These are phyloP conservation scores for Taiozyma sp. DNA, from an alignment of 1,139 yeast species.

Conservation along the genomic window DNA sequence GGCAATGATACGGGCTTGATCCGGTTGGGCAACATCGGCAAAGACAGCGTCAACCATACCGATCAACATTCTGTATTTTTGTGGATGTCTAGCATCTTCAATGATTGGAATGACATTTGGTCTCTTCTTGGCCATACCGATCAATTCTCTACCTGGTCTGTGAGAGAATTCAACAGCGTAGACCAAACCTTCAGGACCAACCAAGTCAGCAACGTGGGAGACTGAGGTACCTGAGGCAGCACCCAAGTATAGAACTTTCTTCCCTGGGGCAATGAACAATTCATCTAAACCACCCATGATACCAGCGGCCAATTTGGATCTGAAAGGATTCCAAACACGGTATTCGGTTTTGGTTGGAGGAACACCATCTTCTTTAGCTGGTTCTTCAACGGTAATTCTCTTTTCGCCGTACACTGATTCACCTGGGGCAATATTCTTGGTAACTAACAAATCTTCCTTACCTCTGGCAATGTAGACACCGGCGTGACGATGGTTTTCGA, in stretches of 20 bases:
- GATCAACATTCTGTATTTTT: slow-evolving; percentile 96
- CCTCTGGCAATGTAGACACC: slow-evolving; percentile 99
- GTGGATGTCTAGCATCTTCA: slow-evolving; percentile 99
- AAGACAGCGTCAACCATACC: slow-evolving; percentile 99
- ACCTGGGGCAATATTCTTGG: slow-evolving; percentile 97
- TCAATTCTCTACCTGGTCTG: slow-evolving; percentile 99
- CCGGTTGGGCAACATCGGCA: slow-evolving; percentile 99
- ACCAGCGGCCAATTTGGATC: slow-evolving; percentile 99
- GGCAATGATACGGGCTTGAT: slow-evolving; percentile 99
- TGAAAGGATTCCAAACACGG: slow-evolving; percentile 99
- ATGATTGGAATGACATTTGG: slow-evolving; percentile 98
- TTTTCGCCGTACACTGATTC: slow-evolving; percentile 98
- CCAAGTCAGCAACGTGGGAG: slow-evolving; percentile 96
- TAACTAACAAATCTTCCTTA: slow-evolving; percentile 95
- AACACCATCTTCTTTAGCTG: slow-evolving; percentile 76
- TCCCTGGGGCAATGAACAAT: slow-evolving; percentile 95
- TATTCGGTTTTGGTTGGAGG: slow-evolving; percentile 95
- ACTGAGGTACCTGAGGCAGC: slow-evolving; percentile 99
- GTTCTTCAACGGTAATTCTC: slow-evolving; percentile 90
- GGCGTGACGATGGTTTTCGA: slow-evolving; percentile 98
- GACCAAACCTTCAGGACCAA: slow-evolving; percentile 98
- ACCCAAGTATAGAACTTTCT: slow-evolving; percentile 95
- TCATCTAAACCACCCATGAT: slow-evolving; percentile 99
- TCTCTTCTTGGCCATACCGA: slow-evolving; percentile 99
- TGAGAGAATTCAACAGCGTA: slow-evolving; percentile 99